Evolutionary conservation across 331 rosid genomes (phyloP), one percentile per base, ranked within the genome.

Genomic region (Arachis monticola): DNA sequence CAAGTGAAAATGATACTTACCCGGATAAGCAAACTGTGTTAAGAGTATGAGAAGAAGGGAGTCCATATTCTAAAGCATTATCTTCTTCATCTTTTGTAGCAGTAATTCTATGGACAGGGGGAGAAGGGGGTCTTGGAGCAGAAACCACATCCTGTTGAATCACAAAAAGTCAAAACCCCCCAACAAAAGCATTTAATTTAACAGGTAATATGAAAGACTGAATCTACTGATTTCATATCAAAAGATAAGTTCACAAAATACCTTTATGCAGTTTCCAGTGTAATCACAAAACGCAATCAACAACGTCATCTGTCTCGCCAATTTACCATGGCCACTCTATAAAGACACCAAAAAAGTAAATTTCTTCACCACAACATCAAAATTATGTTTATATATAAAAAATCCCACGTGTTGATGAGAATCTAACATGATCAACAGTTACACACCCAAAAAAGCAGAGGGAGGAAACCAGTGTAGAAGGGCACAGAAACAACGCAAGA

Each of bases 1-100:
- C 10, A 80, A 74, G 53, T 3, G 59, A 77, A 63, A 27, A 69
- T 58, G 61, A 72, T 35, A 8, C 53, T 52, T 87, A 95, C 99
- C 99, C 99, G 60, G 97, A 86, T 77, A 95, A 86, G 86, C 99
- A 92, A 79, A 90, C 90, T 64, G 99, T 95, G 78, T 95, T 95
- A 58, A 95, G 91, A 30, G 98, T 86, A 79, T 95, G 99, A 77
- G 99, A 95, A 76, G 99, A 95, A 57, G 99, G 99, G 71, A 95
- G 74, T 76, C 99, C 99, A 84, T 92, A 92, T 84, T 95, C 99
- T 84, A 87, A 77, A 0, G 99, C 97, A 70, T 95, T 95, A 41
- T 95, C 96, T 80, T 92, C 91, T 82, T 95, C 99, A 67, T 90
- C 99, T 79, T 85, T 95, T 5, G 99, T 92, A 30, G 98, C 87